These are phyloP conservation scores for Colletotrichum somersetense DNA, from an alignment of 2,329 filamentous ascomycete genomes.

Conservation along the genomic window DNA sequence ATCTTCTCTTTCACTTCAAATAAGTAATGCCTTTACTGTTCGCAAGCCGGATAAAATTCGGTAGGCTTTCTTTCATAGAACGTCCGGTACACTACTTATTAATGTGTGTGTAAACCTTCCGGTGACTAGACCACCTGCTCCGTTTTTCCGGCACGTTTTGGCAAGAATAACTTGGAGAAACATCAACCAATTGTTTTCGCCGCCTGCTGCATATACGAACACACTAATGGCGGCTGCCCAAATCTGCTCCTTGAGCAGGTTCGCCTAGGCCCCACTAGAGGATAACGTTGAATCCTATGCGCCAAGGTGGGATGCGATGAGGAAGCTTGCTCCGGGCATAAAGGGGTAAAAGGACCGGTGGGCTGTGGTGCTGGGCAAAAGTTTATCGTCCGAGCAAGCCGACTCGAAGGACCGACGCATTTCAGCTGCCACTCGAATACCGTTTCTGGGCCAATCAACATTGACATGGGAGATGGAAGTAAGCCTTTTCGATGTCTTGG, in stretches of 20 bases:
- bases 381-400: conserved; percentile 3
- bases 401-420: background rate
- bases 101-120: background rate
- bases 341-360: conserved; percentile 9
- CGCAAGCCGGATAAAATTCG: too few species aligned
- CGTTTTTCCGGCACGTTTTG: background rate
- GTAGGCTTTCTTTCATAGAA: background rate
- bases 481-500: conserved; percentile 8
- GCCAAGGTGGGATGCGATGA: conserved; percentile 14
- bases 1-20: too few species aligned
- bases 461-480: conserved; percentile 4
- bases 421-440: background rate
- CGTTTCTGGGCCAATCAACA: background rate
- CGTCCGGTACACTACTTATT: too few species aligned
- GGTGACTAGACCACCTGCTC: background rate
- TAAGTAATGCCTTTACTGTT: too few species aligned
- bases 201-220: background rate
- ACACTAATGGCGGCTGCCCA: background rate
- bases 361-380: background rate
- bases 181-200: background rate
- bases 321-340: background rate
- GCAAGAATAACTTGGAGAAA: background rate
- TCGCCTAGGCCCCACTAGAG: background rate
- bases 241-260: background rate
- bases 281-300: conserved; percentile 16